Base-by-base conservation (phyloP, 2,329 filamentous ascomycete species). In the Alternaria infectoria region DNA sequence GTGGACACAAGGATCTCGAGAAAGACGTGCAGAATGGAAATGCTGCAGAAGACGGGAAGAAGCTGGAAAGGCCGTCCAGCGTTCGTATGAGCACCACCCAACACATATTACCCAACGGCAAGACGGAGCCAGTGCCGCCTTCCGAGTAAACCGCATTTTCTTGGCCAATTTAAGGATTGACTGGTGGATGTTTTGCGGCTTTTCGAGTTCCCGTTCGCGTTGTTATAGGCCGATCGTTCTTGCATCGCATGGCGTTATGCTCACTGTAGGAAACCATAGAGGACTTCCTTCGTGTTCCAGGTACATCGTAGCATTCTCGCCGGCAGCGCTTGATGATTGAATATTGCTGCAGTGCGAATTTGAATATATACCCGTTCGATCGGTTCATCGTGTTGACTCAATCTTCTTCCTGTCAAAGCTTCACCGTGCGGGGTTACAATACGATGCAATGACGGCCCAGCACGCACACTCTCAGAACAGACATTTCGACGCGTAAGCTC, bases 71-170 rank as follows among this genome's bases (percentile, higher is more conserved):
- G n/a, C 68, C 68, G 6, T 19, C 51, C n/a, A 64, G 67, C 19
- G 52, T 69, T n/a, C 54, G 68, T n/a, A 68, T 61, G 50, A 59
- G 54, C 28, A 70, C 68, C 19, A 54, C 63, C 5, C 68, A 69
- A 55, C 62, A 68, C 17, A 65, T 67, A 50, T 28, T 56, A 13
- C 65, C 57, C 23, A 63, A 65, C 40, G 65, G 63, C 11, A 61
- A 59, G 52, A 65, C 61, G 21, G 61, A 64, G 43, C 23, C 61
- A 11, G 50, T 58, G 5, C 59, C 57, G 28, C 51, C 62, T 49
- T 49, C 55, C 9, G 26, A 49, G 36, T 65, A 47, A 54, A n/a
- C 8, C 25, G 12, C 26, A 30, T 17, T 30, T 23, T 44, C 58
- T 46, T 36, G 28, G 25, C 40, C 19, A 26, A 30, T 56, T 19